Conservation (phyloP, 1,139 yeast species). For the Petasospora rhodanensis region DNA sequence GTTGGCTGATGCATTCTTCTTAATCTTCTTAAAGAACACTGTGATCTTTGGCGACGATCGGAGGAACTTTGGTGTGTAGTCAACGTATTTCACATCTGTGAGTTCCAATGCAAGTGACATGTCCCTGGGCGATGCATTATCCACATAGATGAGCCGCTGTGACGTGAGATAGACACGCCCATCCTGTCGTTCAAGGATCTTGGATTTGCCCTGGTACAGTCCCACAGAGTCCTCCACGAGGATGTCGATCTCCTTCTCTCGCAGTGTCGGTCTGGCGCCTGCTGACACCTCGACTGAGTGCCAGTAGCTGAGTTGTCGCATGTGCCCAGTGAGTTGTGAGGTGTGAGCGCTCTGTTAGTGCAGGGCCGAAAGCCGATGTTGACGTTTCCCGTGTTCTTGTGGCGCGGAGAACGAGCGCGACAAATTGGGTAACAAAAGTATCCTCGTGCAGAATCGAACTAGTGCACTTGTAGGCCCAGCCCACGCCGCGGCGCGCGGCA, state of each 20-base stretch:
- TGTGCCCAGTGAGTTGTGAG: constrained; percentile 1
- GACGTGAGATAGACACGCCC: constrained; percentile 81
- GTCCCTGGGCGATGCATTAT: constrained; percentile 39
- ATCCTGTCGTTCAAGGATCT: constrained; percentile 57
- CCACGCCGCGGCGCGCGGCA: too few species aligned
- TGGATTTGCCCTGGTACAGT: constrained; percentile 64
- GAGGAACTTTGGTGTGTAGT: constrained; percentile 59
- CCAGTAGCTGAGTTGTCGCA: constrained; percentile 33
- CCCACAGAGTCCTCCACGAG: constrained; percentile 57
- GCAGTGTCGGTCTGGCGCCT: constrained; percentile 43
- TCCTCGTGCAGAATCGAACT: too few species aligned
- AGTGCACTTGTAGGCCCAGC: too few species aligned
- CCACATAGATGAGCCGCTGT: constrained; percentile 68
- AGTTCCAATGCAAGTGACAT: constrained; percentile 50
- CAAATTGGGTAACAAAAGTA: too few species aligned
- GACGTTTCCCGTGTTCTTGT: not conserved
- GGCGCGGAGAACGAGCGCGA: too few species aligned
- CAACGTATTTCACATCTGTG: constrained; percentile 39
- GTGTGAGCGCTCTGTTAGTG: not conserved
- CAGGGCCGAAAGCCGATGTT: not conserved
- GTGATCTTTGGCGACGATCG: constrained; percentile 77
- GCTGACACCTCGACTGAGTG: constrained; percentile 39
- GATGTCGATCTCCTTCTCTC: constrained; percentile 40
- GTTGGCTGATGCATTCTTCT: not conserved
- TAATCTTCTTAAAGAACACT: constrained; percentile 29